Evolutionary conservation across 2,329 filamentous ascomycete genomes (phyloP).

Genomic region (Clarireedia homoeocarpa): DNA sequence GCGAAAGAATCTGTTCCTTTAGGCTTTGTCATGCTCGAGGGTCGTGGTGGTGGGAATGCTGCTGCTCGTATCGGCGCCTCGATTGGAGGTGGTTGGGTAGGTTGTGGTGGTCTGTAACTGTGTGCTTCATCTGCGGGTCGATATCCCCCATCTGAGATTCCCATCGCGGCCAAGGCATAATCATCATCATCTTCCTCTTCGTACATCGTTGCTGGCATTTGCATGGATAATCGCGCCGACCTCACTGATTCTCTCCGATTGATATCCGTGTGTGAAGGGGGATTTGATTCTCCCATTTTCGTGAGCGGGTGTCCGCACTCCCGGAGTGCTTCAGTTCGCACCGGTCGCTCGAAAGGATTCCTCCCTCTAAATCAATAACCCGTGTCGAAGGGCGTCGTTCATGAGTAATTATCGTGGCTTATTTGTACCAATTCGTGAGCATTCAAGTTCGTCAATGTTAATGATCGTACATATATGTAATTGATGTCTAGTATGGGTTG

Average conservation of each 20-base stretch:
- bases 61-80: slow-evolving; percentile 15
- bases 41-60: slow-evolving; percentile 31
- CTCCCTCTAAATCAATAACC: no score
- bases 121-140: slow-evolving; percentile 10
- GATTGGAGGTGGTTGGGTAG: slow-evolving; percentile 18
- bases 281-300: slow-evolving; percentile 11
- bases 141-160: slow-evolving; percentile 27
- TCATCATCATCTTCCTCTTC: slow-evolving; percentile 35
- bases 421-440: no score
- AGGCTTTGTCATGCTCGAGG: slow-evolving; percentile 51
- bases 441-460: no score
- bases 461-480: no score
- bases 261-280: slow-evolving; percentile 28
- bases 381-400: no score
- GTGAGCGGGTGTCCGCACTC: slow-evolving; percentile 9
- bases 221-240: slow-evolving; percentile 30
- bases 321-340: slow-evolving; percentile 3
- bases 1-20: slow-evolving; percentile 42
- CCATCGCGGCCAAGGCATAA: slow-evolving; percentile 42
- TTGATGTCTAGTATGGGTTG: no score
- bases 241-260: slow-evolving; percentile 38
- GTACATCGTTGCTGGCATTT: slow-evolving; percentile 29
- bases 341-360: not conserved
- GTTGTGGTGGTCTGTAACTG: slow-evolving; percentile 17
- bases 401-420: no score